Evolutionary conservation across 2,329 filamentous ascomycete species (phyloP).

Genomic region (Botrytis medusae): DNA sequence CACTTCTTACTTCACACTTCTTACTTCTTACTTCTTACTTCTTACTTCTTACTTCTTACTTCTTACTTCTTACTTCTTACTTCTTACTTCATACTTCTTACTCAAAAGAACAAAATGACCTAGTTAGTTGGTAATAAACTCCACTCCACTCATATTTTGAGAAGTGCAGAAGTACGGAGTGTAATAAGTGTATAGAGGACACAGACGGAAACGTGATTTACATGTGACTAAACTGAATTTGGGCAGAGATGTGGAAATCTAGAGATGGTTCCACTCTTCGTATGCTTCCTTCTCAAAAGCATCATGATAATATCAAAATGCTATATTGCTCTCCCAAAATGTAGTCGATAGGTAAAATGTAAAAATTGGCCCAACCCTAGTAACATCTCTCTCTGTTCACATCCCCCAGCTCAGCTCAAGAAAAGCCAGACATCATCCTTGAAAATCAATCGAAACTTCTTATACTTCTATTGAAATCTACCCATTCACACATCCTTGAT

Average conservation of each 20-base stretch:
- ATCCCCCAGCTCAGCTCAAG: neutral
- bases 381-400: neutral
- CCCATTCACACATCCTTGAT: slow-evolving; percentile 15
- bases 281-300: too few relatives aligned
- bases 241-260: neutral
- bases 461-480: slow-evolving; percentile 4
- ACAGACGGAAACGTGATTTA: neutral
- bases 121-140: too few relatives aligned
- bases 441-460: slow-evolving; percentile 4
- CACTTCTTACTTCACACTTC: too few relatives aligned
- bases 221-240: neutral
- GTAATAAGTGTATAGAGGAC: neutral
- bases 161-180: neutral
- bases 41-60: too few relatives aligned
- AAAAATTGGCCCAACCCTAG: neutral
- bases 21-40: too few relatives aligned
- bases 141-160: neutral
- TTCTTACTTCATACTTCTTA: too few relatives aligned
- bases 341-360: neutral
- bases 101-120: neutral
- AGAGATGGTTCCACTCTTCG: neutral
- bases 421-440: slow-evolving; percentile 14
- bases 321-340: neutral
- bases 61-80: too few relatives aligned
- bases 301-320: neutral